Evolutionary conservation across 108 stramenopile species (phyloP).

Genomic region (Aurantiochytrium sp.): DNA sequence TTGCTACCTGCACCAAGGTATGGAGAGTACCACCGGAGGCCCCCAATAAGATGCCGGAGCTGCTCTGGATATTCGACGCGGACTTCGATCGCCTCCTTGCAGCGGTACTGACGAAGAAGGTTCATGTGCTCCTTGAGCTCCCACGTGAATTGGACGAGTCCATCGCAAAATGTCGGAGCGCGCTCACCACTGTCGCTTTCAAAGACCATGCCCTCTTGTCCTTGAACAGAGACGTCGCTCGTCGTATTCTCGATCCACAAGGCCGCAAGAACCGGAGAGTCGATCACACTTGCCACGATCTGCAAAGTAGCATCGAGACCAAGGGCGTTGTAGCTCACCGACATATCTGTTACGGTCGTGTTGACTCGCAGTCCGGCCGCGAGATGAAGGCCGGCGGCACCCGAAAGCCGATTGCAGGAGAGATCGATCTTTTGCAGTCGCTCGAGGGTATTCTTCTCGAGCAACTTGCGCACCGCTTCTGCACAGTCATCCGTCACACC

Average conservation of each 20-base stretch:
- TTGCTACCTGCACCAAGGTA: background rate
- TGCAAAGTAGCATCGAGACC: background rate
- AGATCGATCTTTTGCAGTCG: background rate
- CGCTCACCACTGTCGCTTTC: background rate
- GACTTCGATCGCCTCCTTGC: background rate
- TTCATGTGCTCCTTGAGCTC: conserved; percentile 11
- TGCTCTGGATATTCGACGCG: background rate
- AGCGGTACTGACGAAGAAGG: background rate
- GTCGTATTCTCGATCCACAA: background rate
- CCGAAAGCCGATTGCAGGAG: background rate
- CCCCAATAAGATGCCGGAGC: background rate
- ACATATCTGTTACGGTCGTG: background rate
- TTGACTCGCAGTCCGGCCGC: background rate
- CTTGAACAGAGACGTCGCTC: background rate
- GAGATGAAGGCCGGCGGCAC: background rate
- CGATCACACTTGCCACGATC: background rate
- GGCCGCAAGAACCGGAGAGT: background rate
- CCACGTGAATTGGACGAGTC: background rate
- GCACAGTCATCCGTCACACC: background rate
- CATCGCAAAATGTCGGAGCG: background rate
- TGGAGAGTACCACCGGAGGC: background rate
- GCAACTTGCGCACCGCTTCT: background rate
- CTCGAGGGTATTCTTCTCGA: background rate
- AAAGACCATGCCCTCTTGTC: background rate
- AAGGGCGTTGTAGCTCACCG: background rate